phyloP scores from a whole-genome alignment of 768 basidiomycete species.

The Amanita muscaria region DNA sequence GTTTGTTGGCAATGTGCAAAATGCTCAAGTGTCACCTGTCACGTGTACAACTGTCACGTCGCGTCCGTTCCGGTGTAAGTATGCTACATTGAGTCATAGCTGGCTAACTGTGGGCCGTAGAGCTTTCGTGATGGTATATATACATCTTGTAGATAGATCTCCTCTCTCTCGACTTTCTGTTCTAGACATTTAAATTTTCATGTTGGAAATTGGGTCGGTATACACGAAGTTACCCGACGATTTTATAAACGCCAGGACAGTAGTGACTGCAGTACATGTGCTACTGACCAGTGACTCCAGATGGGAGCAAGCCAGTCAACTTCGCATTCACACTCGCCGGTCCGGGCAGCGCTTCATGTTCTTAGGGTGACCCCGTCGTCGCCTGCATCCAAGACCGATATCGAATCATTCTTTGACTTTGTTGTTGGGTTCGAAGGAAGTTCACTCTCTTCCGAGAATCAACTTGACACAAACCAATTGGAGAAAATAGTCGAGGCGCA shows the following conservation, averaged over 20 bases:
- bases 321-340: conserved; percentile 39
- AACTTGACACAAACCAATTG: conserved; percentile 59
- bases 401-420: conserved; percentile 96
- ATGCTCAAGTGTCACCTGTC: not conserved
- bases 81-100: no score
- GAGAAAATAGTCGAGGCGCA: conserved; percentile 79
- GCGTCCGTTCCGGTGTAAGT: no score
- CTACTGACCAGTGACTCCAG: not conserved
- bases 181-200: no score
- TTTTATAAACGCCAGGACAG: no score
- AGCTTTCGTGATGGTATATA: no score
- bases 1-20: no score
- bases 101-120: no score
- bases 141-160: no score
- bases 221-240: no score
- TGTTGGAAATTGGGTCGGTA: no score
- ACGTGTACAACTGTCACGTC: not conserved
- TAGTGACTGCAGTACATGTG: not conserved
- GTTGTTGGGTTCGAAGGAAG: conserved; percentile 85
- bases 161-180: no score
- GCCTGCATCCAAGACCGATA: conserved; percentile 76
- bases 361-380: conserved; percentile 83
- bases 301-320: conserved; percentile 78
- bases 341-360: conserved; percentile 74
- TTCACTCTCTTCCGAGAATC: conserved; percentile 38